phyloP scores from a whole-genome alignment of 345 rosid genomes.

The Populus ilicifolia region DNA sequence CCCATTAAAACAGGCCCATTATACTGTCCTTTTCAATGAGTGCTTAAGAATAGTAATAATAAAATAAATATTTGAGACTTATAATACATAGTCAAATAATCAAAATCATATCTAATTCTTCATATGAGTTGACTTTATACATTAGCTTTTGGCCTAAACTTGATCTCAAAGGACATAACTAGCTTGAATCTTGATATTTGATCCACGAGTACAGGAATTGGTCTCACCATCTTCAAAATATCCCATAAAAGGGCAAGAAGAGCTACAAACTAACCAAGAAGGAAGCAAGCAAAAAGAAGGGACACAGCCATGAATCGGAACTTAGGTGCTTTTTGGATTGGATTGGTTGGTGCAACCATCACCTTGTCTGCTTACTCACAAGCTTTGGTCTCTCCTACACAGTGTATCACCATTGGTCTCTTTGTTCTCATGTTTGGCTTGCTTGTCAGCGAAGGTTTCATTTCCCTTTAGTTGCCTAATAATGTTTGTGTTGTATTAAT shows the following conservation, averaged over 20 bases:
- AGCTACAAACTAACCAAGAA: not conserved
- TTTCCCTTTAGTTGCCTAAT: constrained; percentile 34
- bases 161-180: not conserved
- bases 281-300: not conserved
- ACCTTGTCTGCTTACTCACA: constrained; percentile 77
- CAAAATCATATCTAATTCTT: not conserved
- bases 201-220: not conserved
- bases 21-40: not conserved
- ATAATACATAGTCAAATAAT: not conserved
- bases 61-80: not conserved
- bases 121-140: not conserved
- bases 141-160: not conserved
- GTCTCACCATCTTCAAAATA: not conserved
- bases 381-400: constrained; percentile 45
- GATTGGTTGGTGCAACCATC: constrained; percentile 61
- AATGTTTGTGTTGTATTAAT: too few species aligned
- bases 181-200: not conserved
- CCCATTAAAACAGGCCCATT: not conserved
- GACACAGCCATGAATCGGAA: constrained; percentile 37
- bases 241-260: not conserved
- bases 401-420: constrained; percentile 54
- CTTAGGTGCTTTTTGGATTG: constrained; percentile 49
- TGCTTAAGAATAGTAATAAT: not conserved
- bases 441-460: constrained; percentile 67
- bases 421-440: constrained; percentile 62